Base-by-base conservation (phyloP, 805 yeast species). In the Kodamaea neixiangensis region DNA sequence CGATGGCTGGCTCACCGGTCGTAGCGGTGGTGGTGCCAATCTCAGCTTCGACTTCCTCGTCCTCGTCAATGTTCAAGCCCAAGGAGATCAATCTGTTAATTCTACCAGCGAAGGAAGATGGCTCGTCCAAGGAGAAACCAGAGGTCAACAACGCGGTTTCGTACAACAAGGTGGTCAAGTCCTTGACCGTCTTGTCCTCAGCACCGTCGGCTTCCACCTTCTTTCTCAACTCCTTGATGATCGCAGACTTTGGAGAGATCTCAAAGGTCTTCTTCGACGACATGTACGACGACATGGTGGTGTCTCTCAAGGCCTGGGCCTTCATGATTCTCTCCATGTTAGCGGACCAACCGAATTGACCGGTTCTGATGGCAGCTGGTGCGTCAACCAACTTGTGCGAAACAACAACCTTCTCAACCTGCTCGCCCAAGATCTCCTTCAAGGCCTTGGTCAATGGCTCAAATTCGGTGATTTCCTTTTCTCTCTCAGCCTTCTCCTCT, bases 301-400 rank as follows among this genome's bases (percentile, higher is more conserved):
- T 89, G 77, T 94, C 99, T 82, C 98, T 91, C 68, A 94, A 81
- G 65, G 99, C 99, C 83, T 94, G 99, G 57, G 99, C 99, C 84
- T 94, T 94, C 99, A 94, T 94, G 84, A 94, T 94, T 87, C 99
- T 93, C 83, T 94, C 99, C 99, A 94, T 94, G 84, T 94, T 94
- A 69, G 99, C 99, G 63, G 99, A 94, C 99, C 99, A 94, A 75
- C 99, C 99, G 76, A 94, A 94, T 82, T 94, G 98, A 64, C 97
- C 98, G 63, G 99, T 94, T 85, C 99, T 91, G 74, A 94, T 94
- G 65, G 99, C 99, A 75, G 99, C 99, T 76, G 99, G 99, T 53
- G 98, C 92, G 70, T 92, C 97, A 66, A 92, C 90, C 71, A 94
- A 85, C 79, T 90, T 91, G 81, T 93, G 96, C 60, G 98, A 91